A percentile compares a stretch with the other conserved stretches of the same genome.
Evolutionary conservation across 352 stramenopile species (phyloP).

Genomic region (Globisporangium spiculum): DNA sequence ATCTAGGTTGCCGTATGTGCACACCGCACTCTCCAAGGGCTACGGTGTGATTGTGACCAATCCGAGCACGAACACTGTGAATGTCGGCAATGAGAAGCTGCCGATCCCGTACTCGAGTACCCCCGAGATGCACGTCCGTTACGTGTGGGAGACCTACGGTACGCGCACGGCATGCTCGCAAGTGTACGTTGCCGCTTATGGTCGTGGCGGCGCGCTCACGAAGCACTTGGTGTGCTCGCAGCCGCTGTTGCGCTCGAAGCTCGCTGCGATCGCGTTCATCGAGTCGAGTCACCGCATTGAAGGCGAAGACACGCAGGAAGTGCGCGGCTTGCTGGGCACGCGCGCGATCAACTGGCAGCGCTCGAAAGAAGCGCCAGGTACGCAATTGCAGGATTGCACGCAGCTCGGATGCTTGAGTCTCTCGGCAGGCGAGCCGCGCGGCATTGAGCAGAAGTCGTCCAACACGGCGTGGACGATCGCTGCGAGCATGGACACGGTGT

Average conservation of each 20-base stretch:
- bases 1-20: constrained; percentile 63
- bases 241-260: constrained; percentile 52
- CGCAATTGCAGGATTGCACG: constrained; percentile 65
- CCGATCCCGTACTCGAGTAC: constrained; percentile 75
- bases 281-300: constrained; percentile 79
- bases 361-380: constrained; percentile 62
- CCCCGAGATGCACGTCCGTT: constrained; percentile 72
- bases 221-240: constrained; percentile 80
- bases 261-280: constrained; percentile 77
- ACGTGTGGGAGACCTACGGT: constrained; percentile 85
- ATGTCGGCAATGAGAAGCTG: constrained; percentile 64
- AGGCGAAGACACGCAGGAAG: constrained; percentile 59
- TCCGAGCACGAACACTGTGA: constrained; percentile 76
- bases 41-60: constrained; percentile 83
- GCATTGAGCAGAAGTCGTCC: constrained; percentile 61
- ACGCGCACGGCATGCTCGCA: constrained; percentile 62
- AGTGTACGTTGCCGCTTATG: constrained; percentile 81
- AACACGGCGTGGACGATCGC: constrained; percentile 85
- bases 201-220: constrained; percentile 58
- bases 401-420: constrained; percentile 77
- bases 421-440: constrained; percentile 64
- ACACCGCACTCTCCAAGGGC: constrained; percentile 74
- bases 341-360: constrained; percentile 83
- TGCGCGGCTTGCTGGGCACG: constrained; percentile 59
- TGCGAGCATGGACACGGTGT: constrained; percentile 80